Evolutionary conservation across 805 yeast genomes (phyloP).

Genomic region (Candida tibetensis): DNA sequence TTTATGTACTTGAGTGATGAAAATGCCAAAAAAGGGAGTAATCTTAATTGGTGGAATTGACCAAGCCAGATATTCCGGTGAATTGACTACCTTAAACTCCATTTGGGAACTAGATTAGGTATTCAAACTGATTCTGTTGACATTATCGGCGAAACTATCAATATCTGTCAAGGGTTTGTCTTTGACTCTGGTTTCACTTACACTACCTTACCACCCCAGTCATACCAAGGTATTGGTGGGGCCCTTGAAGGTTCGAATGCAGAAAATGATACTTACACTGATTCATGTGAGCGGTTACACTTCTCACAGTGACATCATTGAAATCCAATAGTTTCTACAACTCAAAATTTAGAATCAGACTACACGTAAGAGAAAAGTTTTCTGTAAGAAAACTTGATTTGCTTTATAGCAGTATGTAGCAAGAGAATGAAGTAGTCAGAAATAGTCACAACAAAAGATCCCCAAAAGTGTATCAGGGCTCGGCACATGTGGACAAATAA

Average conservation of each 20-base stretch:
- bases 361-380: too few relatives aligned
- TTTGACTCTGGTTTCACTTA: constrained; percentile 10
- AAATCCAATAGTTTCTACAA: too few relatives aligned
- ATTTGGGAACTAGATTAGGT: constrained; percentile 4
- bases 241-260: not conserved
- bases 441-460: too few relatives aligned
- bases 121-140: constrained; percentile 1
- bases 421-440: too few relatives aligned
- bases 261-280: not conserved
- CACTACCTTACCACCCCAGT: constrained; percentile 3
- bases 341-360: too few relatives aligned
- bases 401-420: too few relatives aligned
- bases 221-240: constrained; percentile 2
- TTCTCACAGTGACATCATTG: too few relatives aligned
- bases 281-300: constrained; percentile 4
- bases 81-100: constrained; percentile 2
- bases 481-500: too few relatives aligned
- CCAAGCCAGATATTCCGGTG: constrained; percentile 13
- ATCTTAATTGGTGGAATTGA: constrained; percentile 23
- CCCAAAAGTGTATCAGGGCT: too few relatives aligned
- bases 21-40: constrained; percentile 11
- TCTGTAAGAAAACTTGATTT: too few relatives aligned
- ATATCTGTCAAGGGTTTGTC: constrained; percentile 1
- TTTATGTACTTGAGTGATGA: constrained; percentile 16
- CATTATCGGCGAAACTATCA: not conserved